Percentiles rank a stretch among this genome's conserved stretches.
phyloP scores from a whole-genome alignment of 2,329 filamentous ascomycete genomes.

The Fusarium nurragi region DNA sequence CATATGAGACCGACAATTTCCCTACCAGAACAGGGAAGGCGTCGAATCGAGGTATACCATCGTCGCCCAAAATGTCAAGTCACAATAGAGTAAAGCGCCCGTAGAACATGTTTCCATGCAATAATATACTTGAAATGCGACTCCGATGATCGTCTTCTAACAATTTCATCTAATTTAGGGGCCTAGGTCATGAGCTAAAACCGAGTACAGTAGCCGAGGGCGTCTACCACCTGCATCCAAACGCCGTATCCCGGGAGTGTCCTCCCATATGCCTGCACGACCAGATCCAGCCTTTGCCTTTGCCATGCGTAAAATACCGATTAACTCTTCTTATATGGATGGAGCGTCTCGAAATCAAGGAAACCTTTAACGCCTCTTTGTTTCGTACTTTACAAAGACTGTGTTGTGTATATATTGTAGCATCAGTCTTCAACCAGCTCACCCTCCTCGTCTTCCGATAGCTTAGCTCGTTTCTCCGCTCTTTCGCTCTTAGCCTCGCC shows the following conservation, averaged over 20 bases:
- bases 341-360: conserved; percentile 18
- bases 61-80: not conserved
- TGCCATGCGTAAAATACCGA: conserved; percentile 31
- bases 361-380: conserved; percentile 38
- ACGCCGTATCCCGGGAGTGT: conserved; percentile 40
- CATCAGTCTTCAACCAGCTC: conserved; percentile 54
- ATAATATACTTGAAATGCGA: not conserved
- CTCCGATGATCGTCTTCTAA: conserved; percentile 14
- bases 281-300: conserved; percentile 25
- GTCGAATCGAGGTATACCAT: not conserved
- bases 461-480: conserved; percentile 55
- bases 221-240: conserved; percentile 40
- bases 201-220: conserved; percentile 18
- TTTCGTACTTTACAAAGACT: conserved; percentile 31
- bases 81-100: not conserved
- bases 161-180: conserved; percentile 21
- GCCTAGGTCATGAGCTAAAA: conserved; percentile 29
- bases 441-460: conserved; percentile 61
- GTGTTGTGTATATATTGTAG: not conserved
- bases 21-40: not conserved
- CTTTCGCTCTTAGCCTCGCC: conserved; percentile 47
- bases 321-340: conserved; percentile 17
- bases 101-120: not conserved
- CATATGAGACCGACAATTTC: not conserved
- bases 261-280: conserved; percentile 29